Conservation (phyloP, 73 alveolate genomes). For the Stentor coeruleus region DNA sequence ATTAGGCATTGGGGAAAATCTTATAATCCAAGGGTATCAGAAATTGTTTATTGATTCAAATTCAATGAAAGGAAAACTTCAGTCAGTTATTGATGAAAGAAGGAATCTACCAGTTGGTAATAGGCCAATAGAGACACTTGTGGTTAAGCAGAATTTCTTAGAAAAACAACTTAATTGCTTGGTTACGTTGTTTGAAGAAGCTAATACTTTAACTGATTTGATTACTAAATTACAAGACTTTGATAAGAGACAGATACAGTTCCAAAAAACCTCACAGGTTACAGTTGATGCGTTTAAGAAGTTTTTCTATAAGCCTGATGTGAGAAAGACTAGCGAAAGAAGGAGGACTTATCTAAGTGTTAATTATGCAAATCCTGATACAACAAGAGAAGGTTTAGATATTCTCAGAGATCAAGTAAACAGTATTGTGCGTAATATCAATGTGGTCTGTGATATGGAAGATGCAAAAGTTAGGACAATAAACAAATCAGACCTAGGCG, state of each 20-base stretch:
- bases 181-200: background rate
- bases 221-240: background rate
- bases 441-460: background rate
- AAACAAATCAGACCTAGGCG: too few relatives aligned
- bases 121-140: background rate
- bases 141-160: background rate
- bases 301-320: background rate
- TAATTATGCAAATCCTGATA: background rate
- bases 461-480: too few relatives aligned
- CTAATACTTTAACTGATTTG: background rate
- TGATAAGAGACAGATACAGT: background rate
- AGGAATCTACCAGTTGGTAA: background rate
- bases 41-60: too few relatives aligned
- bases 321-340: background rate
- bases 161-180: background rate
- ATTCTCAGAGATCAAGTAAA: background rate
- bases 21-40: too few relatives aligned
- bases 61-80: background rate
- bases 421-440: background rate
- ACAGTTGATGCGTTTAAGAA: background rate
- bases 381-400: conserved; percentile 9
- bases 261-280: background rate
- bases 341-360: background rate
- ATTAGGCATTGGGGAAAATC: too few relatives aligned
- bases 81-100: background rate